phyloP scores from a whole-genome alignment of 75 land plant species.

The Picea sitchensis region DNA sequence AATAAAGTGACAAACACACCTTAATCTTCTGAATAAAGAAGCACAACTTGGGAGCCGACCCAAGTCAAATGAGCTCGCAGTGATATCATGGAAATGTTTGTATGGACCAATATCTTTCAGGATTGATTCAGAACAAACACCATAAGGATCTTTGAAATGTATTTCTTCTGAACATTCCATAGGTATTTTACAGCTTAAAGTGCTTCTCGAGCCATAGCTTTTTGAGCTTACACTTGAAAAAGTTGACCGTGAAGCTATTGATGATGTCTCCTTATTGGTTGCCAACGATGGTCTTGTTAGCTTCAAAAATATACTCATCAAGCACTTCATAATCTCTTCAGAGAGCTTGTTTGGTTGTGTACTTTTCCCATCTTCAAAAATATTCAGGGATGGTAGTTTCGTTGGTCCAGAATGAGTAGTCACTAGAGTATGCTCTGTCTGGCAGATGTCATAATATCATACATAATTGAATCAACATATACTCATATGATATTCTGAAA shows the following conservation, averaged over 20 bases:
- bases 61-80: constrained; percentile 36
- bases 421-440: background rate
- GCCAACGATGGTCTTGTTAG: constrained; percentile 23
- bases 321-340: constrained; percentile 66
- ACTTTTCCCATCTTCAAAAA: constrained; percentile 4
- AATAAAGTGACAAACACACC: constrained; percentile 28
- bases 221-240: constrained; percentile 22
- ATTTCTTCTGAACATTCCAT: constrained; percentile 14
- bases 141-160: constrained; percentile 55
- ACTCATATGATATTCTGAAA: background rate
- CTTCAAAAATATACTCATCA: constrained; percentile 46
- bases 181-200: background rate
- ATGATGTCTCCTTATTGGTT: constrained; percentile 27
- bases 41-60: constrained; percentile 33
- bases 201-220: constrained; percentile 8
- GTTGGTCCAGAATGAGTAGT: constrained; percentile 9
- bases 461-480: constrained; percentile 1
- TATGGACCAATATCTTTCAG: constrained; percentile 70
- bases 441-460: background rate
- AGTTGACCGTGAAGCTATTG: constrained; percentile 31
- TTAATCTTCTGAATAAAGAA: constrained; percentile 41
- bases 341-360: constrained; percentile 60
- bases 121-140: constrained; percentile 45
- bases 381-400: background rate
- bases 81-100: constrained; percentile 39